Evolutionary conservation across 73 alveolate species (phyloP).

Genomic region (Paramecium bursaria): DNA sequence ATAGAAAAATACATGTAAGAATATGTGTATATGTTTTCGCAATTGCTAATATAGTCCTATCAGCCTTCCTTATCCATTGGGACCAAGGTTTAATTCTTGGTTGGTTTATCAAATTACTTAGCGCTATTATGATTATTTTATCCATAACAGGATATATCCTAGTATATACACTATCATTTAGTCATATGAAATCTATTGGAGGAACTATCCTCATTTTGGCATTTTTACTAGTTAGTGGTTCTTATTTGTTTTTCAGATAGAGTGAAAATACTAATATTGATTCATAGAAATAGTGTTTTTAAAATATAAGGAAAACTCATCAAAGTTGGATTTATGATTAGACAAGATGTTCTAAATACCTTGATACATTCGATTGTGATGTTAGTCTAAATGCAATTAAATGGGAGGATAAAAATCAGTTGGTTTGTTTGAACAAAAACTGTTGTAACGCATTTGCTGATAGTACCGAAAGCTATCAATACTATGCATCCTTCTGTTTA

Average conservation of each 20-base stretch:
- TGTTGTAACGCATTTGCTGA: slow-evolving; percentile 58
- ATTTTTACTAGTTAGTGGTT: slow-evolving; percentile 15
- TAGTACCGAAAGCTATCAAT: background rate
- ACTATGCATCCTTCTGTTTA: background rate
- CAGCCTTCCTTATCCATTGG: background rate
- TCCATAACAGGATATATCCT: background rate
- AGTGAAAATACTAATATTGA: background rate
- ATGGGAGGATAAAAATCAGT: slow-evolving; percentile 23
- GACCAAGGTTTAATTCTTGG: background rate
- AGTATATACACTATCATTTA: background rate
- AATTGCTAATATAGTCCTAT: background rate
- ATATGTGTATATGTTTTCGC: slow-evolving; percentile 26
- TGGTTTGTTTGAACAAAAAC: background rate
- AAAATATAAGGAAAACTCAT: slow-evolving; percentile 47
- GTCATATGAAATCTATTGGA: background rate
- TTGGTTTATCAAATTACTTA: slow-evolving; percentile 1
- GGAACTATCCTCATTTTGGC: background rate
- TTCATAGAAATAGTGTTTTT: background rate
- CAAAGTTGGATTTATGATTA: slow-evolving; percentile 8
- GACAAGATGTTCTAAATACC: slow-evolving; percentile 11
- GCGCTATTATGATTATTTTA: background rate
- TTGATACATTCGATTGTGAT: background rate
- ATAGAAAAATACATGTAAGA: slow-evolving; percentile 1
- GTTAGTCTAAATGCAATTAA: background rate
- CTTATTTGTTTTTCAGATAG: slow-evolving; percentile 2